phyloP scores from a whole-genome alignment of 768 basidiomycete genomes.

The Russula sp. region DNA sequence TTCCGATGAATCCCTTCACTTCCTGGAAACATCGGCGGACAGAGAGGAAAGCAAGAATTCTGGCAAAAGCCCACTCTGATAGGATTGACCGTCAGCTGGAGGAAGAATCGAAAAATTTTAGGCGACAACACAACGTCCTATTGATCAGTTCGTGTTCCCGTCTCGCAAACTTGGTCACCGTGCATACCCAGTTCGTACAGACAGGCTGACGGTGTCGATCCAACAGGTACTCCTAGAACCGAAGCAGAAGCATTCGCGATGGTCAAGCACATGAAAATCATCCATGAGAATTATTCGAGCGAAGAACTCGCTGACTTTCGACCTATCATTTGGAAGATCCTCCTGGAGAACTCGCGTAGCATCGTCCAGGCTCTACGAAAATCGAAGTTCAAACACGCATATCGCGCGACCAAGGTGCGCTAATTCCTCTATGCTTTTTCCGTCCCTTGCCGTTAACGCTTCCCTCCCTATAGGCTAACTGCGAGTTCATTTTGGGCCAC shows the following conservation, averaged over 20 bases:
- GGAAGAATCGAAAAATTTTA: conserved; percentile 71
- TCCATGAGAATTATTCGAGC: conserved; percentile 38
- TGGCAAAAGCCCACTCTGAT: conserved; percentile 48
- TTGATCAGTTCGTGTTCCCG: conserved; percentile 57
- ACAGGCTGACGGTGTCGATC: neutral
- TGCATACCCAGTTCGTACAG: neutral
- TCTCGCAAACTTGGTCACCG: neutral
- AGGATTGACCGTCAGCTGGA: conserved; percentile 76
- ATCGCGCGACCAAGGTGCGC: neutral
- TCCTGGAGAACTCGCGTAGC: neutral
- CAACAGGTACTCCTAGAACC: neutral
- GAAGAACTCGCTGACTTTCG: neutral
- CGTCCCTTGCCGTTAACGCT: neutral
- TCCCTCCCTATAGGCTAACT: neutral
- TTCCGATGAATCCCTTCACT: neutral
- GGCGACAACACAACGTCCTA: conserved; percentile 87
- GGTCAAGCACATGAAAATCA: neutral
- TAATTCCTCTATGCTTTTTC: neutral
- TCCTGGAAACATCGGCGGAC: neutral
- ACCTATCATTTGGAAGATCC: neutral
- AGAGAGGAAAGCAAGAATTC: neutral
- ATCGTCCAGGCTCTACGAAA: neutral
- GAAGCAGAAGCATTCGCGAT: neutral
- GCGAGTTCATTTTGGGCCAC: neutral
- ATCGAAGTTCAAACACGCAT: too few species aligned